Evolutionary conservation across 2,329 filamentous ascomycete species (phyloP).

Genomic region (Exserohilum rostratum): DNA sequence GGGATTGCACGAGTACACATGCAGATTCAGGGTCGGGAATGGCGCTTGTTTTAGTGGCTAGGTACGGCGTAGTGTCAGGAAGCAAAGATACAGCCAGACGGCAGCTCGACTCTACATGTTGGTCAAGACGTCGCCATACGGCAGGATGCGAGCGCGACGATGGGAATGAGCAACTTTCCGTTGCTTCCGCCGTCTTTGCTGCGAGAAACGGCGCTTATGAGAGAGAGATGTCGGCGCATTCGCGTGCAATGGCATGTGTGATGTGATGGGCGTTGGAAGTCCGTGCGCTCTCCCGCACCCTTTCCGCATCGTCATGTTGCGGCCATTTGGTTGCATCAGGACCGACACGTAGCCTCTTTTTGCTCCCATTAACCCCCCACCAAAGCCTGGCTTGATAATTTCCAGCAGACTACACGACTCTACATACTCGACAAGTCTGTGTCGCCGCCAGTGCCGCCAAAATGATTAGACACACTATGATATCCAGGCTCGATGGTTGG

Average conservation of each 20-base stretch:
- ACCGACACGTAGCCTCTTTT: slow-evolving; percentile 42
- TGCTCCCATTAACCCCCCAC: not conserved
- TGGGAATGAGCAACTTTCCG: not conserved
- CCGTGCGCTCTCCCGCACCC: slow-evolving; percentile 29
- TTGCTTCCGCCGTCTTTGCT: not conserved
- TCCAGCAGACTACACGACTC: not conserved
- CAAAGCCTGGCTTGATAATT: not conserved
- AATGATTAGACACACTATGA: slow-evolving; percentile 93
- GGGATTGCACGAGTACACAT: not conserved
- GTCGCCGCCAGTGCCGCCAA: slow-evolving; percentile 1
- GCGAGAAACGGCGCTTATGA: not conserved
- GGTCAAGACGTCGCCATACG: not conserved
- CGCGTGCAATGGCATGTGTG: not conserved
- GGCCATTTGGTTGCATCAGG: slow-evolving; percentile 18
- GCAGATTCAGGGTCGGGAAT: not conserved
- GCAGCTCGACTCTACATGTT: slow-evolving; percentile 2
- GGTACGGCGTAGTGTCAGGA: not conserved
- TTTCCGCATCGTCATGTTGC: slow-evolving; percentile 33
- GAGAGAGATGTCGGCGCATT: not conserved
- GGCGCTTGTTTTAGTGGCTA: not conserved
- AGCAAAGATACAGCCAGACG: not conserved
- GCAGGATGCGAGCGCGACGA: not conserved
- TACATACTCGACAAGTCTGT: not conserved
- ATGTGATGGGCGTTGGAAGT: slow-evolving; percentile 8
- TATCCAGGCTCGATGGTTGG: slow-evolving; percentile 86